These are phyloP conservation scores for Lobosporangium transversale DNA, from an alignment of 192 early-diverging fungal species.

Conservation along the genomic window DNA sequence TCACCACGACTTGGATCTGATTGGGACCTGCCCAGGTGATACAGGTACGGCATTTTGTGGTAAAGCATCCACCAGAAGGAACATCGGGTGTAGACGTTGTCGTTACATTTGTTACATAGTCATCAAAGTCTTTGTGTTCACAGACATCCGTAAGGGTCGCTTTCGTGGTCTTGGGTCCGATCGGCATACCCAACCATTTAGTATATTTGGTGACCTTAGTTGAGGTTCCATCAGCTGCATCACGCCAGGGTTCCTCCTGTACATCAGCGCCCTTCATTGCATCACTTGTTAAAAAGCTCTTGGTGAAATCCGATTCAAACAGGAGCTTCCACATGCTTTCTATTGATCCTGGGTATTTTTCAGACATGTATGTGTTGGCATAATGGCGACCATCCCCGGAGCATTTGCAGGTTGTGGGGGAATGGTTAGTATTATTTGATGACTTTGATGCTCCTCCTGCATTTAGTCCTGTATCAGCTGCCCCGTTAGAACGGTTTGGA, in stretches of 20 bases:
- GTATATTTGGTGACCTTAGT: slow-evolving; percentile 34
- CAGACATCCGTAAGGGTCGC: slow-evolving; percentile 62
- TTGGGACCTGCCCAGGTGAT: slow-evolving; percentile 61
- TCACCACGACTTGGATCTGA: slow-evolving; percentile 58
- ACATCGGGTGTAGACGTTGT: slow-evolving; percentile 68
- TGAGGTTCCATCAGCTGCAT: slow-evolving; percentile 11
- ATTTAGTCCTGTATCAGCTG: neutral
- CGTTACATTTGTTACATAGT: slow-evolving; percentile 58
- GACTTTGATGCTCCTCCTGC: neutral
- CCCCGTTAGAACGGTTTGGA: neutral
- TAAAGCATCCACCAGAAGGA: slow-evolving; percentile 63
- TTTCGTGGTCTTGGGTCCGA: slow-evolving; percentile 66
- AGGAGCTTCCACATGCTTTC: slow-evolving; percentile 65
- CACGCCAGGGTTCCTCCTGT: slow-evolving; percentile 24
- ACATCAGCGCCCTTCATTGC: slow-evolving; percentile 61
- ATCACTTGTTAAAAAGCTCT: slow-evolving; percentile 55
- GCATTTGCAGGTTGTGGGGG: slow-evolving; percentile 61
- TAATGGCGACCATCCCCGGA: slow-evolving; percentile 56
- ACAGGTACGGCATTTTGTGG: slow-evolving; percentile 64
- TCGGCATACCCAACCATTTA: slow-evolving; percentile 27
- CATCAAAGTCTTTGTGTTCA: slow-evolving; percentile 56
- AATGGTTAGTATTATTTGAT: neutral
- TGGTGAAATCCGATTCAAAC: slow-evolving; percentile 58
- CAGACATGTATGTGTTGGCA: slow-evolving; percentile 53
- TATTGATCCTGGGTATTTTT: slow-evolving; percentile 57